These are phyloP conservation scores for Stenocarpella maydis DNA, from an alignment of 2,329 filamentous ascomycete species.

Conservation along the genomic window DNA sequence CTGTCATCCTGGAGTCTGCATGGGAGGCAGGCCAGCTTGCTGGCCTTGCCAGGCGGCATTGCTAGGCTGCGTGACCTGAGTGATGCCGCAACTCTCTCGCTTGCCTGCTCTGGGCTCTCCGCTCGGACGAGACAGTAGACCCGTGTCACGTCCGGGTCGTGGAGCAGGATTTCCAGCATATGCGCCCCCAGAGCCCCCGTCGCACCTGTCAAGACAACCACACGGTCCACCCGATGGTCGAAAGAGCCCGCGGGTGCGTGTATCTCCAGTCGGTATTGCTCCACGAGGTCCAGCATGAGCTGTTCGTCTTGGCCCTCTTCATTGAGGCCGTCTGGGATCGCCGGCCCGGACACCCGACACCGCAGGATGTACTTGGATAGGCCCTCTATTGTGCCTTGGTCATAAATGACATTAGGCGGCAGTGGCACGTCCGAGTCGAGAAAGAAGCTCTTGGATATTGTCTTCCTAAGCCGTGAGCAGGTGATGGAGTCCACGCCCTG, in stretches of 20 bases:
- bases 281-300: conserved; percentile 41
- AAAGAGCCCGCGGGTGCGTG: not conserved
- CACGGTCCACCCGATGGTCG: conserved; percentile 29
- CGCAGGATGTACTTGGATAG: conserved; percentile 40
- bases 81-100: conserved; percentile 49
- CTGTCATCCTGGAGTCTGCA: conserved; percentile 54
- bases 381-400: conserved; percentile 59
- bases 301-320: conserved; percentile 35
- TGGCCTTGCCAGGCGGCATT: conserved; percentile 37
- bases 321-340: not conserved
- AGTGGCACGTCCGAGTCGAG: conserved; percentile 40
- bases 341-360: conserved; percentile 19
- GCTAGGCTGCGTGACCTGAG: conserved; percentile 12
- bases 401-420: conserved; percentile 67
- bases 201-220: conserved; percentile 42
- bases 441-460: conserved; percentile 42
- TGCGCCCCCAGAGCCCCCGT: conserved; percentile 55
- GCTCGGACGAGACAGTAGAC: conserved; percentile 67
- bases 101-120: conserved; percentile 49
- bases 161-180: conserved; percentile 54
- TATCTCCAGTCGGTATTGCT: conserved; percentile 41
- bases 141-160: conserved; percentile 46
- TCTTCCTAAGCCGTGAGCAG: conserved; percentile 59
- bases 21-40: conserved; percentile 56
- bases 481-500: conserved; percentile 69